Evolutionary conservation across 164 flowering plant genomes (phyloP).

Genomic region (Cinnamomum micranthum): DNA sequence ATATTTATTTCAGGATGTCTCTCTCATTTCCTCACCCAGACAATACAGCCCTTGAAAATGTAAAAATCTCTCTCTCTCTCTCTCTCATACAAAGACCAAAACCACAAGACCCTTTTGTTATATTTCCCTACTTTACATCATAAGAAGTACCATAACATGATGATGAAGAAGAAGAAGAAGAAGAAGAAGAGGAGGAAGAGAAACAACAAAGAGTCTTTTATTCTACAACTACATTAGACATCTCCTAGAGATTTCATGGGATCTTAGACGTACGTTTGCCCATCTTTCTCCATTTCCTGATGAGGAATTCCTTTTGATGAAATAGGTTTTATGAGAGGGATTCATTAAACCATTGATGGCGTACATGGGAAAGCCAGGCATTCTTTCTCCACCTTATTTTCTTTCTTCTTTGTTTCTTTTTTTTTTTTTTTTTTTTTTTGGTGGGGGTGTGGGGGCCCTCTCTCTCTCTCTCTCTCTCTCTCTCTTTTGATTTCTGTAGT

Average conservation of each 20-base stretch:
- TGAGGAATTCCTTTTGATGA: neutral
- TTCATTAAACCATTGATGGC: neutral
- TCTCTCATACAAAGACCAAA: neutral
- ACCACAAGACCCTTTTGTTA: neutral
- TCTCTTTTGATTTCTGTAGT: too few species aligned
- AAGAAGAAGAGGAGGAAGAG: neutral
- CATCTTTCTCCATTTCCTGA: neutral
- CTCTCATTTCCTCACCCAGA: neutral
- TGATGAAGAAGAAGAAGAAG: neutral
- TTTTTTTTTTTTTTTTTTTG: neutral
- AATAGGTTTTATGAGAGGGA: neutral
- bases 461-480: too few species aligned
- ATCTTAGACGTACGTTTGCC: neutral
- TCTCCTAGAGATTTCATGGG: neutral
- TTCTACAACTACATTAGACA: neutral
- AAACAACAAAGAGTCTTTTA: too few species aligned
- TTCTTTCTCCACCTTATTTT: neutral
- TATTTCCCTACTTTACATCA: neutral
- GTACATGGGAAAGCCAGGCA: conserved; percentile 6
- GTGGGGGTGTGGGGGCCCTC: too few species aligned
- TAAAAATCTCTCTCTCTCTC: neutral
- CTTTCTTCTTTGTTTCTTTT: neutral
- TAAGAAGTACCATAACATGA: neutral
- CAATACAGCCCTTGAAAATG: neutral
- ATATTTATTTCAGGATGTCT: too few species aligned